Base-by-base conservation (phyloP, 2,329 filamentous ascomycete genomes). In the Dothistroma pini region DNA sequence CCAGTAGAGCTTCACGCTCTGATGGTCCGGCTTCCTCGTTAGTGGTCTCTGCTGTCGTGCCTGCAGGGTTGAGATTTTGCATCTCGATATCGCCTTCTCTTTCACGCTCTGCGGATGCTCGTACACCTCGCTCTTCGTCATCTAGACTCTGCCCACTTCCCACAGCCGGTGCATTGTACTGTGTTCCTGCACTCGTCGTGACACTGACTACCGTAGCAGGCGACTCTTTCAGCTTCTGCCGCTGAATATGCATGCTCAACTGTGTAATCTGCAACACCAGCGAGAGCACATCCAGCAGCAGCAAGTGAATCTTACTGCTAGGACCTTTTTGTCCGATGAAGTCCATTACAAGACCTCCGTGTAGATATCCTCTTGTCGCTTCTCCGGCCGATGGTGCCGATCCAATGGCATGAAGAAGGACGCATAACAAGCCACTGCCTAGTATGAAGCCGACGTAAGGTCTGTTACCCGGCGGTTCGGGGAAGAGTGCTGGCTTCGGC, bases 271-370 rank as follows among this genome's bases (percentile, higher is more conserved):
- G 84, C 64, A 88, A 71, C 5, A 78, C 62, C 62, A 86, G 66
- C 11, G 86, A 75, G 38, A 85, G 71, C 9, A 82, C 48, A 69
- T 88, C 85, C 63, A 86, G 74, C 3, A 75, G 68, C 4, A 83
- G 68, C 12, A 88, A 76, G 64, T 79, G 78, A 53, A 80, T 71
- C 68, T 81, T 82, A 57, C 82, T 81, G 2, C 81, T 79, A 2
- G 84, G 84, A 1, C 81, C 82, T 65, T 81, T 78, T 71, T 87
- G 83, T 16, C 86, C 85, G 57, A 88, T 83, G 68, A 88, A 87
- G 72, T 88, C 85, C 68, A 88, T 84, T 66, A 86, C 79, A 54
- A 87, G 66, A 2, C 86, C 84, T 6, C 86, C 85, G 69, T 87
- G 84, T 12, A 87, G 75, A 70, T 86, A 87, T 32, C 78, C 79